Evolutionary conservation across 352 stramenopile species (phyloP).

Genomic region (Globisporangium solare): DNA sequence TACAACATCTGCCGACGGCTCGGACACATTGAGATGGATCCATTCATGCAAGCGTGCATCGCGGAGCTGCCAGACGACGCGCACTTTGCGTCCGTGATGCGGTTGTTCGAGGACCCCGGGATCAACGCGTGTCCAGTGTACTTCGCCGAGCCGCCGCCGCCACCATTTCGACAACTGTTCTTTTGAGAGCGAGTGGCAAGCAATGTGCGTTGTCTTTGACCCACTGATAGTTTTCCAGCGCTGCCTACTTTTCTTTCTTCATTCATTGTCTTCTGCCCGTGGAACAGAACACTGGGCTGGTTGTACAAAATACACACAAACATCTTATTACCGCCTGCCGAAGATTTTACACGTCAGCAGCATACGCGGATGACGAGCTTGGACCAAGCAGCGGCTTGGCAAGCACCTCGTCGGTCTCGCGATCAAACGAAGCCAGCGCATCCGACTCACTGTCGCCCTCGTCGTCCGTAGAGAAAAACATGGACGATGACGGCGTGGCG

Average conservation of each 20-base stretch:
- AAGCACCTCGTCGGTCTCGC: conserved; percentile 29
- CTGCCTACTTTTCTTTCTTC: too few relatives aligned
- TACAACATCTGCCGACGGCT: conserved; percentile 22
- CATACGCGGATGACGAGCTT: conserved; percentile 16
- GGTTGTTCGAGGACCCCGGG: conserved; percentile 3
- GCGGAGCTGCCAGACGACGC: conserved; percentile 10
- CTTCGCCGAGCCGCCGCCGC: conserved; percentile 6
- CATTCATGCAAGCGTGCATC: conserved; percentile 34
- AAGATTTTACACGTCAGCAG: conserved; percentile 15
- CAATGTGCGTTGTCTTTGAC: too few relatives aligned
- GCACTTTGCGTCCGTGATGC: conserved; percentile 17
- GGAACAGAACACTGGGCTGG: too few relatives aligned
- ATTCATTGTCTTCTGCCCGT: too few relatives aligned
- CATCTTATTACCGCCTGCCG: not conserved
- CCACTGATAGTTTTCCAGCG: too few relatives aligned
- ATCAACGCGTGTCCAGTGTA: conserved; percentile 4
- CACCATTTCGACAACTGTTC: conserved; percentile 9
- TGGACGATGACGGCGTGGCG: conserved; percentile 35
- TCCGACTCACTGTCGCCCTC: conserved; percentile 24
- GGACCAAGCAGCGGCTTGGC: conserved; percentile 42
- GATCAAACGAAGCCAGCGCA: conserved; percentile 15
- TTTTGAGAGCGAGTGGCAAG: not conserved
- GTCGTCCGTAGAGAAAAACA: conserved; percentile 47
- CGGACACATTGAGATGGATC: conserved; percentile 27
- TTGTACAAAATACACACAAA: too few relatives aligned